Evolutionary conservation across 2,329 filamentous ascomycete species (phyloP), one percentile per base, ranked within the genome.

Genomic region (Paradendryphiella salina): DNA sequence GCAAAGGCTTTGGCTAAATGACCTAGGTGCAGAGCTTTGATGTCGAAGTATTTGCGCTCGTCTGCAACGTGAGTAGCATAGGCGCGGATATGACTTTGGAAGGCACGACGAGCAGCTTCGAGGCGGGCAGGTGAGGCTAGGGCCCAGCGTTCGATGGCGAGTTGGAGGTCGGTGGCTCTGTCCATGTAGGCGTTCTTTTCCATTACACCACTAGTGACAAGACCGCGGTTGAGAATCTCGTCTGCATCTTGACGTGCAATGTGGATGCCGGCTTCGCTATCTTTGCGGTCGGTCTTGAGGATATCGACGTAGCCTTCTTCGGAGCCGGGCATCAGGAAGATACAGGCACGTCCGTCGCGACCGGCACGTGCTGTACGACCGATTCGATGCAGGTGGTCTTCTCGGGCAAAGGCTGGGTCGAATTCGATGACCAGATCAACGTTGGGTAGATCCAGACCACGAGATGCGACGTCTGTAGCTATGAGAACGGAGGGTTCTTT

Each of bases 361-460:
- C 94, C 94, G 1, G 95, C 90, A 79, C 94, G 89, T 3, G 94
- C 94, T 9, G 94, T 99, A 72, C 94, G 88, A 46, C 94, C 94
- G 47, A 97, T 90, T 48, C 94, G 87, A 76, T 99, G 94, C 6
- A 96, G 82, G 72, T 99, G 94, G 72, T 99, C 94, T 54, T 92
- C 89, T 18, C 90, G 86, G 69, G 88, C 90, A 75, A 97, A 97
- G 2, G 94, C 90, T 0, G 94, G 92, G 69, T 99, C 94, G 70
- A 96, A 97, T 72, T 99, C 94, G 49, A 99, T 83, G 41, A 99
- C 91, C 15, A 96, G 81, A 71, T 99, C 94, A 43, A 99, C 90
- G 42, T 94, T 93, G 0, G 93, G 93, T 13, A 99, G 84, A 78
- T 99, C 94, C 34, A 99, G 85, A 77, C 94, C 94, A 68, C 94